Percentiles rank a stretch among this genome's conserved stretches.
These are phyloP conservation scores for Fomitiporia mediterranea DNA, from an alignment of 1,284 basidiomycete species.

Conservation along the genomic window DNA sequence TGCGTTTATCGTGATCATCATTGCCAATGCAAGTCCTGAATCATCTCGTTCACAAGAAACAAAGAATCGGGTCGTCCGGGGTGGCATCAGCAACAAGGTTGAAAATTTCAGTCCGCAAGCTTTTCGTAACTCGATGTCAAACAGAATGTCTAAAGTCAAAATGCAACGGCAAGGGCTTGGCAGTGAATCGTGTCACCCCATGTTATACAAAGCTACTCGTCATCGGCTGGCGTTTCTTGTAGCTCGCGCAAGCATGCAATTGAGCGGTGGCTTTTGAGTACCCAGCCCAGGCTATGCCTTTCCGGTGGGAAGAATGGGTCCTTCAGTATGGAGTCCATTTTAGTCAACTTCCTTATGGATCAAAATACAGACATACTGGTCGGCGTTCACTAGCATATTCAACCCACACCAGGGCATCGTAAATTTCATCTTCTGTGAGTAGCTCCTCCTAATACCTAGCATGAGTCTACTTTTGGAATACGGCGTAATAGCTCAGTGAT, in stretches of 20 bases:
- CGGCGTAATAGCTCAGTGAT: not conserved
- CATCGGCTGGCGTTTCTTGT: not conserved
- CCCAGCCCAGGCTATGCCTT: slow-evolving; percentile 36
- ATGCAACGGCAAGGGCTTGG: too few species aligned
- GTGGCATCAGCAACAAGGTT: too few species aligned
- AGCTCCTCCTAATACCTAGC: slow-evolving; percentile 3
- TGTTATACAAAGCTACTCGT: too few species aligned
- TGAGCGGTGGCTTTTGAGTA: slow-evolving; percentile 38
- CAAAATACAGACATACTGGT: not conserved
- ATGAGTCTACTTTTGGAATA: not conserved
- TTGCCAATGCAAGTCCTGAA: too few species aligned
- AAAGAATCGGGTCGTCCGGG: too few species aligned
- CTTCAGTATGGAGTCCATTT: slow-evolving; percentile 23
- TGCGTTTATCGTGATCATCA: too few species aligned
- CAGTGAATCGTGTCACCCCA: too few species aligned
- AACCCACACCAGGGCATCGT: slow-evolving; percentile 15
- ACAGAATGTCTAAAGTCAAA: too few species aligned
- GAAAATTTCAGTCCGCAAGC: too few species aligned
- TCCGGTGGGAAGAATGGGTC: slow-evolving; percentile 35
- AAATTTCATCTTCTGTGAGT: slow-evolving; percentile 16
- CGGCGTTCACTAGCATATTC: slow-evolving; percentile 15
- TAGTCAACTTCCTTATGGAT: not conserved
- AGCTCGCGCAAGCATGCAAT: slow-evolving; percentile 34
- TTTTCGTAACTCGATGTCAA: too few species aligned
- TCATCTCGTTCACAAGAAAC: too few species aligned